These are phyloP conservation scores for Exsudoporus frostii DNA, from an alignment of 768 basidiomycete genomes.

Conservation along the genomic window DNA sequence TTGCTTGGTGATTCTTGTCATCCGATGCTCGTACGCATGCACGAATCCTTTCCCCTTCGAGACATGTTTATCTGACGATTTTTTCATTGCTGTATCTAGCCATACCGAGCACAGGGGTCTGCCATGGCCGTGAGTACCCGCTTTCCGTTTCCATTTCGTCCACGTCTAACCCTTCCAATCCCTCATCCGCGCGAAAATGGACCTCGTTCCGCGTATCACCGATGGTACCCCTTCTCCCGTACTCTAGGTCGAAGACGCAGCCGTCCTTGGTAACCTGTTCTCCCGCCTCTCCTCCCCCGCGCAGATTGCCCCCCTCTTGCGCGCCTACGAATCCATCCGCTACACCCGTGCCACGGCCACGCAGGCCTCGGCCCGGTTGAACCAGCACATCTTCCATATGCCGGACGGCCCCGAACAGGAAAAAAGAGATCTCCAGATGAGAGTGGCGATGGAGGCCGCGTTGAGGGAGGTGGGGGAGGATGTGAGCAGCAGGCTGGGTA, in stretches of 20 bases:
- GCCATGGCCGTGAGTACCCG: conserved; percentile 45
- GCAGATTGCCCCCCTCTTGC: conserved; percentile 46
- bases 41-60: not conserved
- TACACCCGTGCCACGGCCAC: conserved; percentile 46
- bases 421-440: conserved; percentile 50
- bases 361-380: conserved; percentile 47
- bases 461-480: conserved; percentile 23
- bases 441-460: conserved; percentile 42
- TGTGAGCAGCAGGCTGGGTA: conserved; percentile 6
- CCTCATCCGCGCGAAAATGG: not conserved
- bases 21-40: conserved; percentile 44
- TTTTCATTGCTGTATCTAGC: conserved; percentile 23
- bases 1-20: conserved; percentile 57
- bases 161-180: not conserved
- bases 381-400: conserved; percentile 54
- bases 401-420: conserved; percentile 52
- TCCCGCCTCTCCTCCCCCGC: conserved; percentile 39
- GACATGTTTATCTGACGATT: not conserved
- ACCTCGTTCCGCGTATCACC: not conserved
- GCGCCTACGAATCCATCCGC: conserved; percentile 52
- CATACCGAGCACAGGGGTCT: conserved; percentile 53
- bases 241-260: conserved; percentile 35
- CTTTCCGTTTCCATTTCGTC: not conserved
- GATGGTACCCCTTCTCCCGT: not conserved
- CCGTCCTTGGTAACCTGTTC: conserved; percentile 48